phyloP scores from a whole-genome alignment of 805 yeast species.

The Kuraishia ogatae region DNA sequence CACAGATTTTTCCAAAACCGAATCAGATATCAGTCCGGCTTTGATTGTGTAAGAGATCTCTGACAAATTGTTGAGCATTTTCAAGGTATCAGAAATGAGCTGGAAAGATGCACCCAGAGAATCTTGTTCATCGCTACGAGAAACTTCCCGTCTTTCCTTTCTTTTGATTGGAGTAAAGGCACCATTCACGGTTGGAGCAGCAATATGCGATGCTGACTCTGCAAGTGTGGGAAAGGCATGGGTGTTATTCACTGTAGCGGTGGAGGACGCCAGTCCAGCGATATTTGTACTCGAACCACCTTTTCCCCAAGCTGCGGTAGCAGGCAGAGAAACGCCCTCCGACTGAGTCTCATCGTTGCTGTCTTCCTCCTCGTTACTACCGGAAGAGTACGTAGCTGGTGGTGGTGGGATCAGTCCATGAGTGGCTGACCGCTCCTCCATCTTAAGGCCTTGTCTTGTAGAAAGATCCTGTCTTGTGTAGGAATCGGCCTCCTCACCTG shows the following conservation, averaged over 20 bases:
- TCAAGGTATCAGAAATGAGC: constrained; percentile 17
- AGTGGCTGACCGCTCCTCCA: constrained; percentile 27
- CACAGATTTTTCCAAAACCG: constrained; percentile 3
- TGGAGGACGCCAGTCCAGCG: background rate
- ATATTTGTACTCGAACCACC: constrained; percentile 10
- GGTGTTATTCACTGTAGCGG: constrained; percentile 1
- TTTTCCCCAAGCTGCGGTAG: constrained; percentile 64
- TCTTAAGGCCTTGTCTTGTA: constrained; percentile 61
- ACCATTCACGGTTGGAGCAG: constrained; percentile 2
- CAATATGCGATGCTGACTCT: constrained; percentile 17
- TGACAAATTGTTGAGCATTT: constrained; percentile 13
- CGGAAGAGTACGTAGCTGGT: constrained; percentile 14
- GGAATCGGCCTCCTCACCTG: constrained; percentile 98
- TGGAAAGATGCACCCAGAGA: constrained; percentile 13
- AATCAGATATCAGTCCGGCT: constrained; percentile 9
- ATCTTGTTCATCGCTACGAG: constrained; percentile 2
- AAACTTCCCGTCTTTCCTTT: constrained; percentile 15
- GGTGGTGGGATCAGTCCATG: constrained; percentile 24
- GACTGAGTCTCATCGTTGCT: constrained; percentile 9
- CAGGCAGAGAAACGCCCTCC: constrained; percentile 39
- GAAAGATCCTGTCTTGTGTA: constrained; percentile 85
- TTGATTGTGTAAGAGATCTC: constrained; percentile 16
- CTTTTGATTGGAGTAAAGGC: constrained; percentile 2
- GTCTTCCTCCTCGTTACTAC: constrained; percentile 7
- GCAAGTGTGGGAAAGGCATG: constrained; percentile 55